A percentile compares a stretch with the other conserved stretches of the same genome.
phyloP scores from a whole-genome alignment of 371 early-diverging fungal genomes.

The Mycotypha africana region DNA sequence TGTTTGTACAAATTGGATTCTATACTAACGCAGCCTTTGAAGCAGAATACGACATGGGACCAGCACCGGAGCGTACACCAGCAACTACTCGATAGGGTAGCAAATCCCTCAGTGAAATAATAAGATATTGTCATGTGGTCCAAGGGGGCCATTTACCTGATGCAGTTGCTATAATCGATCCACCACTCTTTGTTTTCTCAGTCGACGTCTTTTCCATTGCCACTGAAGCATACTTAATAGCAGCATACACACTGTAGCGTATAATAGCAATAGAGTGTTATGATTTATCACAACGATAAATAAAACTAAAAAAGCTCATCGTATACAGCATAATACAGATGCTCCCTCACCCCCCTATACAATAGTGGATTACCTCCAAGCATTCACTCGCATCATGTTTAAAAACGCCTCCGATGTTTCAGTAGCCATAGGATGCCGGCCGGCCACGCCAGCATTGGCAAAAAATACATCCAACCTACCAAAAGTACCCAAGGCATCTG shows the following conservation, averaged over 20 bases:
- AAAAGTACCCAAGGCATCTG: conserved; percentile 30
- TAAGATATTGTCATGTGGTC: too few relatives aligned
- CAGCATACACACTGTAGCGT: conserved; percentile 22
- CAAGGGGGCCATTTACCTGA: conserved; percentile 17
- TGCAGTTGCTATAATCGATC: conserved; percentile 37
- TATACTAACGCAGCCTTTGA: conserved; percentile 35
- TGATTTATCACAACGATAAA: too few relatives aligned
- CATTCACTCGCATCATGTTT: conserved; percentile 24
- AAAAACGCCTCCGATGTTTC: conserved; percentile 16
- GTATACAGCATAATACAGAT: too few relatives aligned
- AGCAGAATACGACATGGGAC: conserved; percentile 32
- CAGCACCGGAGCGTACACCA: conserved; percentile 41
- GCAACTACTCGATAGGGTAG: conserved; percentile 27
- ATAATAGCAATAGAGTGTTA: neutral
- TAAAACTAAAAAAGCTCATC: too few relatives aligned
- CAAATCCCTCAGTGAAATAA: too few relatives aligned
- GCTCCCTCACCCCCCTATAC: neutral
- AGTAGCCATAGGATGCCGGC: conserved; percentile 4
- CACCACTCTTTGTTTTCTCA: conserved; percentile 11
- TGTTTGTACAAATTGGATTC: neutral
- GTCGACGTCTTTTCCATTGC: conserved; percentile 23
- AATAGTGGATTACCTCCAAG: conserved; percentile 14
- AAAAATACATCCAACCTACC: conserved; percentile 55
- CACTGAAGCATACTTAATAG: conserved; percentile 28
- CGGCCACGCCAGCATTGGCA: conserved; percentile 44